Evolutionary conservation across 176 grass and related monocot genomes (phyloP).

Genomic region (Saccharum officinarum): DNA sequence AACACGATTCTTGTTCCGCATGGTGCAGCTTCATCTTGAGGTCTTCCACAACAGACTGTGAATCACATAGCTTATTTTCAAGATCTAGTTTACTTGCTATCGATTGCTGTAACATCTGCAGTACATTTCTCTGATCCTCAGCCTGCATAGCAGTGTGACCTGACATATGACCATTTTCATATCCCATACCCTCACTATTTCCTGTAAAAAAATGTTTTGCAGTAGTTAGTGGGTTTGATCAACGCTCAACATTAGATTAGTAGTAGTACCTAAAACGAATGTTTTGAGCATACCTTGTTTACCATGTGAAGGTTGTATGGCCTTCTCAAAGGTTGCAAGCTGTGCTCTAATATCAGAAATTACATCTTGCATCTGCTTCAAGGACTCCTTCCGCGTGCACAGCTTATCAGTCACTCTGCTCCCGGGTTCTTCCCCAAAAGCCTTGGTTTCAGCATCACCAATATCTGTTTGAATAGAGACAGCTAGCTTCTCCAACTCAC

Average conservation of each 20-base stretch:
- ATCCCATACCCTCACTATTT: conserved; percentile 22
- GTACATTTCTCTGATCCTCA: conserved; percentile 48
- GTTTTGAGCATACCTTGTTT: conserved; percentile 44
- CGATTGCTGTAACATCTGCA: conserved; percentile 78
- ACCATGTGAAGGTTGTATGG: conserved; percentile 32
- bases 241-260: neutral
- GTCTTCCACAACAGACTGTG: conserved; percentile 43
- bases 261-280: neutral
- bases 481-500: conserved; percentile 57
- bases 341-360: conserved; percentile 46
- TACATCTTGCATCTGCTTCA: conserved; percentile 49
- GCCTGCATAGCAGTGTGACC: conserved; percentile 35
- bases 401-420: conserved; percentile 37
- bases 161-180: conserved; percentile 50
- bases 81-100: conserved; percentile 70
- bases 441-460: conserved; percentile 5
- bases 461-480: conserved; percentile 48
- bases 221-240: neutral
- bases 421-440: conserved; percentile 23
- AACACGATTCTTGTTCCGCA: conserved; percentile 48
- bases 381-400: conserved; percentile 23
- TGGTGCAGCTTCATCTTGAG: conserved; percentile 51
- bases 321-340: conserved; percentile 39
- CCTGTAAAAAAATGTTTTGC: conserved; percentile 27
- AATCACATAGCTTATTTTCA: conserved; percentile 51